Conservation (phyloP, 257 asterid genomes). For the Solanum tarapatanum region DNA sequence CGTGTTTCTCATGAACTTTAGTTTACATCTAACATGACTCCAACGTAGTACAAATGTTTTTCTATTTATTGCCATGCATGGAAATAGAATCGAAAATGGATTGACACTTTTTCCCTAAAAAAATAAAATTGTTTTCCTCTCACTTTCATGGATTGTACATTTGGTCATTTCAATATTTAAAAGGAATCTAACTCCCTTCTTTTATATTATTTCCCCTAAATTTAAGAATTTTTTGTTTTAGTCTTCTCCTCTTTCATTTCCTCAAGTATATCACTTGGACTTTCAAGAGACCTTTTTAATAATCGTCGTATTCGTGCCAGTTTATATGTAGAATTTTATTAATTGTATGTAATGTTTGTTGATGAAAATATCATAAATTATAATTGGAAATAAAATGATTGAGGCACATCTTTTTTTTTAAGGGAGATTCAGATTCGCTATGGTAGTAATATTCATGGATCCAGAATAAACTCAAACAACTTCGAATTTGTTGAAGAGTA, state of each 20-base stretch:
- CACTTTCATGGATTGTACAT: not conserved
- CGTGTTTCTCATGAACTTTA: not conserved
- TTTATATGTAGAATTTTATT: not conserved
- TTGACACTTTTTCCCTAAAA: not conserved
- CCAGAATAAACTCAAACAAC: no score
- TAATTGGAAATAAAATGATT: not conserved
- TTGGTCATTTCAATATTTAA: not conserved
- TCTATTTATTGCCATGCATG: not conserved
- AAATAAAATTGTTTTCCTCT: not conserved
- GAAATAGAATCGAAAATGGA: not conserved
- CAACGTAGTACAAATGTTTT: not conserved
- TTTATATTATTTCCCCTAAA: not conserved
- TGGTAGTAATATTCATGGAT: not conserved
- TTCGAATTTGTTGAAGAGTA: not conserved
- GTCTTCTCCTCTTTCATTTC: not conserved
- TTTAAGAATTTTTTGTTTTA: not conserved
- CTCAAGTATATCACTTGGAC: not conserved
- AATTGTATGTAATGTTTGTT: not conserved
- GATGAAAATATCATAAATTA: not conserved
- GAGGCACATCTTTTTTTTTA: not conserved
- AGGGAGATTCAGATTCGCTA: no score
- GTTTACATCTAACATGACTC: not conserved
- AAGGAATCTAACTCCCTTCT: not conserved
- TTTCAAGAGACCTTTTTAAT: not conserved
- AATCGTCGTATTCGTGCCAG: not conserved